Percentiles rank a stretch among this genome's conserved stretches.
Conservation (phyloP, 73 alveolate genomes). For the Vitrella brassicaformis region DNA sequence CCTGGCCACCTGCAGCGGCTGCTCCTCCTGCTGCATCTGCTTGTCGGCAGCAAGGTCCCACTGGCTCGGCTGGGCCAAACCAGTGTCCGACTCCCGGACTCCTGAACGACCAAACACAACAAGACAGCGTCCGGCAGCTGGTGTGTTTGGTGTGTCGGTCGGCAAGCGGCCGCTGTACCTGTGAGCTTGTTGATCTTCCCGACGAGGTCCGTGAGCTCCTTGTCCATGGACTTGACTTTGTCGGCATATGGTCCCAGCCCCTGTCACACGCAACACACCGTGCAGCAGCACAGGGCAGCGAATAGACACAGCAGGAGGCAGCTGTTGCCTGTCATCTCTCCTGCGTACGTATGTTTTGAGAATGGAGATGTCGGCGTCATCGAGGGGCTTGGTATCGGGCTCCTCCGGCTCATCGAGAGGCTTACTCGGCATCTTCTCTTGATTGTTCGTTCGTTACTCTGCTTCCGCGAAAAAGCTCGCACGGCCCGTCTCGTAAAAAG, state of each 20-base stretch:
- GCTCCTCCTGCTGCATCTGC: conserved; percentile 70
- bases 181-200: not conserved
- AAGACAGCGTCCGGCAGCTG: too few relatives aligned
- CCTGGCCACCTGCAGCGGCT: conserved; percentile 83
- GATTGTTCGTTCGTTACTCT: too few relatives aligned
- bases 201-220: not conserved
- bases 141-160: too few relatives aligned
- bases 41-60: conserved; percentile 81
- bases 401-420: not conserved
- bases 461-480: too few relatives aligned
- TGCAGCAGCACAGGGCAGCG: too few relatives aligned
- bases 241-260: not conserved
- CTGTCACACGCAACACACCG: too few relatives aligned
- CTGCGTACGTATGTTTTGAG: not conserved
- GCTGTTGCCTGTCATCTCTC: too few relatives aligned
- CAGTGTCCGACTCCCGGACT: conserved; percentile 9
- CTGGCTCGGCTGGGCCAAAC: conserved; percentile 83
- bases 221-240: not conserved
- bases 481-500: too few relatives aligned
- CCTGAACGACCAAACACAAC: too few relatives aligned
- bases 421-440: too few relatives aligned
- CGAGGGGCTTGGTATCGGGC: not conserved
- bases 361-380: not conserved
- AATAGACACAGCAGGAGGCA: too few relatives aligned
- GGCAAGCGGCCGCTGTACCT: too few relatives aligned